phyloP scores from a whole-genome alignment of 441 rosid genomes.

The Cnidoscolus chayamansa region DNA sequence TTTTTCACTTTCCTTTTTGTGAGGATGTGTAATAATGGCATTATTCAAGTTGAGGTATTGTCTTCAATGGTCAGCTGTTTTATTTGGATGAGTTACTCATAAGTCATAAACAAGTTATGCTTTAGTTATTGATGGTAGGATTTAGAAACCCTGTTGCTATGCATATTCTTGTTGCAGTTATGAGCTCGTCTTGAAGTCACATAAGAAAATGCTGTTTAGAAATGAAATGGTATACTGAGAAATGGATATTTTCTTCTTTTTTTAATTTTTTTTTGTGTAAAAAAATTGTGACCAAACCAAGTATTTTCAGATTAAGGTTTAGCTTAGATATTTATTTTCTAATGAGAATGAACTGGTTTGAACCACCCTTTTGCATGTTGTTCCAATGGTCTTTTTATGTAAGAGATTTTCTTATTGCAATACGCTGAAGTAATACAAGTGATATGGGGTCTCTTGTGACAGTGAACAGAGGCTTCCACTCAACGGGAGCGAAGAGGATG shows the following conservation, averaged over 20 bases:
- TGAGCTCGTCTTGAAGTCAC: background rate
- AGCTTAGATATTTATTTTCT: background rate
- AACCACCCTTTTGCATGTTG: background rate
- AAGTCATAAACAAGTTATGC: background rate
- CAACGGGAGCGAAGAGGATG: constrained; percentile 84
- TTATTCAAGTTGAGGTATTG: background rate
- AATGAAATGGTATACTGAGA: background rate
- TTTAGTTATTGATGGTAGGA: background rate
- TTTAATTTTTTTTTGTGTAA: background rate
- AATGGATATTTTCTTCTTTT: background rate
- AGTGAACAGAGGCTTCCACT: constrained; percentile 74
- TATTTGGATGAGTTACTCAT: background rate
- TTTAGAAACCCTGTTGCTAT: background rate
- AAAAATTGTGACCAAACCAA: background rate
- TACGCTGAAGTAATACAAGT: constrained; percentile 1
- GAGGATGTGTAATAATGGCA: background rate
- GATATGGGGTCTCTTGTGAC: constrained; percentile 19
- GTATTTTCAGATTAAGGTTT: background rate
- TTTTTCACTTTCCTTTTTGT: background rate
- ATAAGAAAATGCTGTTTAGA: background rate
- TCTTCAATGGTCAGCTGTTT: background rate
- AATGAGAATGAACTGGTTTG: background rate
- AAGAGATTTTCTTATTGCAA: background rate
- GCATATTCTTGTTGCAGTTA: background rate
- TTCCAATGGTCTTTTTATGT: background rate